Base-by-base conservation (phyloP, 75 land plant genomes). In the Pinus taeda region DNA sequence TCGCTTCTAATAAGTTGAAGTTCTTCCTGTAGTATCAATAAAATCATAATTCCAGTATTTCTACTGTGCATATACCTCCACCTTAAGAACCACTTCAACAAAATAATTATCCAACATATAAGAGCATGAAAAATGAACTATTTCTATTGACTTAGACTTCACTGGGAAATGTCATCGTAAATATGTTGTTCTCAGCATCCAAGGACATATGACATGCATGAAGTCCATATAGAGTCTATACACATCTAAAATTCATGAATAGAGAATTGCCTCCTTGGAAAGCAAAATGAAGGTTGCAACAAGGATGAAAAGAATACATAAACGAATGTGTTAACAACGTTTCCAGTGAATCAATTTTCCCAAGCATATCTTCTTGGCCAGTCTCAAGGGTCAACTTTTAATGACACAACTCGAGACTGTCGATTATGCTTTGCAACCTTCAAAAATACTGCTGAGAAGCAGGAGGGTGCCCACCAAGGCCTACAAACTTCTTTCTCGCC, bases 401-500 rank as follows among this genome's bases (percentile, higher is more conserved):
- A 78, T 66, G 97, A 94, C 53, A 94, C 97, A 36, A 94, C 95
- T 37, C 97, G 87, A 2, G 92, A 88, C 67, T 94, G 97, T 60
- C 94, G 83, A 80, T 88, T 94, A 15, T 85, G 92, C 87, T 85
- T 92, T 36, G 92, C 95, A 70, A 85, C 82, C 88, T 81, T 94
- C 7, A 79, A 83, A 81, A 90, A 94, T 33, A 93, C 84, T 21
- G 33, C 33, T 30, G 33, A 30, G 33, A 30, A 1, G 33, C 33
- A 30, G 33, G 89, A 60, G 3, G 94, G 97, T 15, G 97, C 97
- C 97, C 97, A 94, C 97, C 97, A 94, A 58, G 97, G 97, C 57
- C 88, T 78, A 33, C 90, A 83, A 13, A 94, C 92, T 70, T 86
- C 88, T 82, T 94, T 92, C 80, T 94, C 97, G 0, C 97, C 97